A percentile compares a stretch with the other conserved stretches of the same genome.
Evolutionary conservation across 495 filamentous ascomycete species (phyloP).

Genomic region (Penicillium flavigenum): DNA sequence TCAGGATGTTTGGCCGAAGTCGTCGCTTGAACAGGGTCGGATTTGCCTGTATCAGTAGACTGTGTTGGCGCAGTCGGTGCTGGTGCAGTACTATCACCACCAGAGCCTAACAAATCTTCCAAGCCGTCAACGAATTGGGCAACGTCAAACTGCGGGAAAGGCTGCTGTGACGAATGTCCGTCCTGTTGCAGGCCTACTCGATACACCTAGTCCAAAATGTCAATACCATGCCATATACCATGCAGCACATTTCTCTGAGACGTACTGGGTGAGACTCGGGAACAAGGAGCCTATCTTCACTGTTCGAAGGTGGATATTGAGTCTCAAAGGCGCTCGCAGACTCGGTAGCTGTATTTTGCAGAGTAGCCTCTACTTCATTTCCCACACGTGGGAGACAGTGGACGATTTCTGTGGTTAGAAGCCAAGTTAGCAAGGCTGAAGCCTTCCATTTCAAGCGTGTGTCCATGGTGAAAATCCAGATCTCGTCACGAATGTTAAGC

Average conservation of each 20-base stretch:
- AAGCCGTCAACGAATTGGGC: constrained; percentile 27
- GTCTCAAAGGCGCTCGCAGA: constrained; percentile 31
- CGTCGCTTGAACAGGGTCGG: background rate
- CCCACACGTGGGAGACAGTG: constrained; percentile 26
- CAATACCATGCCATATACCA: constrained; percentile 5
- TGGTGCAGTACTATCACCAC: constrained; percentile 12
- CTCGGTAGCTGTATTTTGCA: constrained; percentile 21
- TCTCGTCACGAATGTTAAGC: constrained; percentile 3
- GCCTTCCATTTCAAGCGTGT: constrained; percentile 20
- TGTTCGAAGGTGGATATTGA: constrained; percentile 37
- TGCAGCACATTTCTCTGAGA: background rate
- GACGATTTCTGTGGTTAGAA: constrained; percentile 33
- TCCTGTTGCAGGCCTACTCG: constrained; percentile 41
- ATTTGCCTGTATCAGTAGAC: background rate
- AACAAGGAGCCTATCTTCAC: constrained; percentile 25
- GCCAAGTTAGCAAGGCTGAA: constrained; percentile 39
- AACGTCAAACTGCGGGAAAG: constrained; percentile 34
- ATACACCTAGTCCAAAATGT: constrained; percentile 30
- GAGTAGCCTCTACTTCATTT: constrained; percentile 14
- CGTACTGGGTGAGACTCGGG: constrained; percentile 38
- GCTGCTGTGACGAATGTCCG: constrained; percentile 40
- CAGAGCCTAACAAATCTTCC: constrained; percentile 24
- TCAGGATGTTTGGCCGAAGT: background rate
- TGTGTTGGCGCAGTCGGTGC: background rate
- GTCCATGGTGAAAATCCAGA: constrained; percentile 20